Evolutionary conservation across 2,329 filamentous ascomycete genomes (phyloP).

Genomic region (Calonectria multiphialidica): DNA sequence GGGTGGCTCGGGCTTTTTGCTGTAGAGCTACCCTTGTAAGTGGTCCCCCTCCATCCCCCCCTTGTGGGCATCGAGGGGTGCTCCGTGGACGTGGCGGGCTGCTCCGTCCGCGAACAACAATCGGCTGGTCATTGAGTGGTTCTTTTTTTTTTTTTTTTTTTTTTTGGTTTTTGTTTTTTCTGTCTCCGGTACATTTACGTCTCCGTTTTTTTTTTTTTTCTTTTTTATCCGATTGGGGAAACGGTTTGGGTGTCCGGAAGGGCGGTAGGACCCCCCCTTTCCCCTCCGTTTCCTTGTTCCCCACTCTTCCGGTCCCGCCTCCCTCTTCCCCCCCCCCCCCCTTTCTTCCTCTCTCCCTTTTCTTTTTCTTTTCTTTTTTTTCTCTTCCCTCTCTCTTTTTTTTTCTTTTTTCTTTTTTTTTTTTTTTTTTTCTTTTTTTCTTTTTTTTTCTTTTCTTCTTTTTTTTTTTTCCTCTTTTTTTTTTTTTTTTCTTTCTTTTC

Average conservation of each 20-base stretch:
- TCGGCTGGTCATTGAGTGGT: background rate
- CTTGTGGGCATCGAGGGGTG: background rate
- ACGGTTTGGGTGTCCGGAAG: background rate
- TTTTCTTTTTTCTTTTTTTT: no score
- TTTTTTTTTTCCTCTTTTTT: no score
- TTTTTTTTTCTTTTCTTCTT: no score
- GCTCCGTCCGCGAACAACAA: background rate
- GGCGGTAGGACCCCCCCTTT: constrained; percentile 7
- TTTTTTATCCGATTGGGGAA: constrained; percentile 17
- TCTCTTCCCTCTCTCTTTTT: no score
- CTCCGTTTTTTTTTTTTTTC: background rate
- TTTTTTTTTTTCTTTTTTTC: no score
- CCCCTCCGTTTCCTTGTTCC: constrained; percentile 6
- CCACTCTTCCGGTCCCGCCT: constrained; percentile 1
- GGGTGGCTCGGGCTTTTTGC: background rate
- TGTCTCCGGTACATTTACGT: background rate
- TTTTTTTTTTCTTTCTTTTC: no score
- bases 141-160: no score
- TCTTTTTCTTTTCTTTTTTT: background rate
- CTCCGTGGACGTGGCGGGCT: background rate
- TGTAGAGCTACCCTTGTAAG: constrained; percentile 4
- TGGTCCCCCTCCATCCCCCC: background rate
- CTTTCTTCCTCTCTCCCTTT: background rate
- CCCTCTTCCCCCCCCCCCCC: background rate
- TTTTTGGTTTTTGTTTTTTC: no score